Evolutionary conservation across 2,329 filamentous ascomycete genomes (phyloP).

Genomic region (Alternaria rosae): DNA sequence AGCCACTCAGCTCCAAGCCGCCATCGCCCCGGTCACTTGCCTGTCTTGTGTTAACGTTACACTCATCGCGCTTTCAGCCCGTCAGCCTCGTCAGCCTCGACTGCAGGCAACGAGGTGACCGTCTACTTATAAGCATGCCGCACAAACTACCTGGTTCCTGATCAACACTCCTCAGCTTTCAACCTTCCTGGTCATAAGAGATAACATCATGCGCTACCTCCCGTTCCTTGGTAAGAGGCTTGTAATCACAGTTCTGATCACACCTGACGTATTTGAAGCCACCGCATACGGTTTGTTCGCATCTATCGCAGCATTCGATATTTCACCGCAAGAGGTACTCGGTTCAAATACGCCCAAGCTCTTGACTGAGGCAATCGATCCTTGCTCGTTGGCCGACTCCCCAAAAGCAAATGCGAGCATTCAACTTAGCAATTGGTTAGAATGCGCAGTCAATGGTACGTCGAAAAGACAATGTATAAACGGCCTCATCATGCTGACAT

Average conservation of each 20-base stretch:
- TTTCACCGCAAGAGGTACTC: slow-evolving; percentile 12
- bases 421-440: slow-evolving; percentile 40
- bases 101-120: slow-evolving; percentile 3
- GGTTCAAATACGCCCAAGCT: neutral
- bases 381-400: slow-evolving; percentile 34
- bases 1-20: neutral
- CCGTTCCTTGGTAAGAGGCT: slow-evolving; percentile 6
- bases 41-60: slow-evolving; percentile 6
- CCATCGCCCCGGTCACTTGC: neutral
- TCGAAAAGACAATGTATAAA: neutral
- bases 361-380: slow-evolving; percentile 19
- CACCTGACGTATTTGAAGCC: slow-evolving; percentile 3
- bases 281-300: slow-evolving; percentile 1
- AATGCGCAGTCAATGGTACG: slow-evolving; percentile 42
- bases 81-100: slow-evolving; percentile 15
- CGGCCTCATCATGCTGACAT: neutral
- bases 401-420: slow-evolving; percentile 35
- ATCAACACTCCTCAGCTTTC: neutral
- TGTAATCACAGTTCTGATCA: neutral
- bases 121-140: slow-evolving; percentile 5
- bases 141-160: neutral
- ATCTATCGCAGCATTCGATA: slow-evolving; percentile 3
- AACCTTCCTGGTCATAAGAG: neutral
- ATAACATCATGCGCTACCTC: slow-evolving; percentile 9
- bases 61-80: neutral